Evolutionary conservation across 306 rosid genomes (phyloP).

Genomic region (Castanopsis chinensis): DNA sequence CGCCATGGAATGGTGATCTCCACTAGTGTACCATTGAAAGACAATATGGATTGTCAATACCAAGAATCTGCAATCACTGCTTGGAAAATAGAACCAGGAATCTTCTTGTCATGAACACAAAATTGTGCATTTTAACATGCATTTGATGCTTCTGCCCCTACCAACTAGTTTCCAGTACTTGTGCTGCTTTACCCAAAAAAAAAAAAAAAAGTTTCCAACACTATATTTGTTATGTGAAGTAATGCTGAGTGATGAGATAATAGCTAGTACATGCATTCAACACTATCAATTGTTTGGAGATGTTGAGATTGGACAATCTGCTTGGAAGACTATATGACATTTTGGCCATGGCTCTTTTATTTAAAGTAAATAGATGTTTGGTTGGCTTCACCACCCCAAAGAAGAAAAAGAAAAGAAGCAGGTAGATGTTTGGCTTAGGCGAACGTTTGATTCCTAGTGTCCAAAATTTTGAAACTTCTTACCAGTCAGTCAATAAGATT

Average conservation of each 20-base stretch:
- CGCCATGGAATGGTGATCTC: background rate
- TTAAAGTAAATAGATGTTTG: too few species aligned
- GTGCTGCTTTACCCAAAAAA: too few species aligned
- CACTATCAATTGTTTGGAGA: background rate
- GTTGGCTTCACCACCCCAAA: too few species aligned
- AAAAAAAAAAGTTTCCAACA: too few species aligned
- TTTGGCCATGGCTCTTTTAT: background rate
- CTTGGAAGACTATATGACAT: background rate
- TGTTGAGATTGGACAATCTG: background rate
- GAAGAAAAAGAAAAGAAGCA: too few species aligned
- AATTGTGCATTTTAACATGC: background rate
- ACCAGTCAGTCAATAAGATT: too few species aligned
- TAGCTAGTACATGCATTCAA: background rate
- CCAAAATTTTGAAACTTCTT: too few species aligned
- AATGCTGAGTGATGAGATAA: background rate
- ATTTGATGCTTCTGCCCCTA: too few species aligned
- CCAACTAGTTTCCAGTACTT: background rate
- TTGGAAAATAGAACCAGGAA: background rate
- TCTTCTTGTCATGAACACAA: background rate
- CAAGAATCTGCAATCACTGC: background rate
- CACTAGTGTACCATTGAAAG: background rate
- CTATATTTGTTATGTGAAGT: background rate
- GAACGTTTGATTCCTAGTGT: too few species aligned
- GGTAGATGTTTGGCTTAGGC: too few species aligned
- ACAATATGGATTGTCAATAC: background rate